Percentiles rank a stretch among this genome's conserved stretches.
Evolutionary conservation across 1,139 yeast species (phyloP).

Genomic region (Yamadazyma jaroonii): DNA sequence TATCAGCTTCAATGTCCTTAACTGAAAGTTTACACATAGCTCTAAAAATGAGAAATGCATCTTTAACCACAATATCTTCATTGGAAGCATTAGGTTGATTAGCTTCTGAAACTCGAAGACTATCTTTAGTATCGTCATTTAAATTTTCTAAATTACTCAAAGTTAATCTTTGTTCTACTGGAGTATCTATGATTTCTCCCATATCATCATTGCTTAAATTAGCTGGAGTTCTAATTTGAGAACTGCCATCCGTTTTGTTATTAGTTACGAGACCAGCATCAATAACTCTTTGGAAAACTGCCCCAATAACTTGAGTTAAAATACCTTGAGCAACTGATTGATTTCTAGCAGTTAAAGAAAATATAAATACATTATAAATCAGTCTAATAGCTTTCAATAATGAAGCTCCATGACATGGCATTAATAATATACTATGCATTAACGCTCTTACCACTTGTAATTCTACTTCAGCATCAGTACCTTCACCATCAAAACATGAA

Average conservation of each 20-base stretch:
- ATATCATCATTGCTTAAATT: slow-evolving; percentile 20
- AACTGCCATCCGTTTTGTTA: slow-evolving; percentile 18
- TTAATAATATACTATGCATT: slow-evolving; percentile 77
- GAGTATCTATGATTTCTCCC: slow-evolving; percentile 12
- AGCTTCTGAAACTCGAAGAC: slow-evolving; percentile 50
- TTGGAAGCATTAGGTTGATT: slow-evolving; percentile 44
- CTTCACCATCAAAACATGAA: slow-evolving; percentile 86
- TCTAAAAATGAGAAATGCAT: slow-evolving; percentile 88
- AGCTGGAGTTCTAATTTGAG: slow-evolving; percentile 17
- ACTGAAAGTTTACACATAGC: slow-evolving; percentile 93
- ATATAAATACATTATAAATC: slow-evolving; percentile 85
- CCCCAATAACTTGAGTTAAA: slow-evolving; percentile 83
- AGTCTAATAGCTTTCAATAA: slow-evolving; percentile 88
- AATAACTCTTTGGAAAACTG: slow-evolving; percentile 75
- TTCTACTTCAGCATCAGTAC: slow-evolving; percentile 85
- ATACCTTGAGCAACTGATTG: slow-evolving; percentile 97
- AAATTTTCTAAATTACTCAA: slow-evolving; percentile 55
- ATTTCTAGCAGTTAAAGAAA: slow-evolving; percentile 76
- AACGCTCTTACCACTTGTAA: slow-evolving; percentile 90
- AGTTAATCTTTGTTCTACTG: slow-evolving; percentile 42
- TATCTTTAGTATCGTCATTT: slow-evolving; percentile 50
- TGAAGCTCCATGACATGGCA: slow-evolving; percentile 90
- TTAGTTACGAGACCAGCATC: slow-evolving; percentile 23
- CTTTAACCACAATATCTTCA: slow-evolving; percentile 73
- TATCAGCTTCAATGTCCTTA: slow-evolving; percentile 69